phyloP scores from a whole-genome alignment of 768 basidiomycete genomes.

The Kwoniella heveanensis region DNA sequence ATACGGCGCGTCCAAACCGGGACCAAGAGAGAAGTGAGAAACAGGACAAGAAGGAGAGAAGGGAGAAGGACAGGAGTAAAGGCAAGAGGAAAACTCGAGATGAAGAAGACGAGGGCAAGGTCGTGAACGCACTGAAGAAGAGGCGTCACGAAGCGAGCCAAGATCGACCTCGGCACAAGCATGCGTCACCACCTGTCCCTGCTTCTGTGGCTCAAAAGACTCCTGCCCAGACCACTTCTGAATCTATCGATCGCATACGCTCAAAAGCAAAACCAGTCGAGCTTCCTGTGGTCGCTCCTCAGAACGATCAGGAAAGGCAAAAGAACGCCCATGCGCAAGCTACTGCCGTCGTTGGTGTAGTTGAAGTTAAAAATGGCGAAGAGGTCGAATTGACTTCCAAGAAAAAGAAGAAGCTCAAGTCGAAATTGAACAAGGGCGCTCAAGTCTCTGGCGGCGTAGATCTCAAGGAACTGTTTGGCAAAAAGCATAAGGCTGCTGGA shows the following conservation, averaged over 20 bases:
- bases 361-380: constrained; percentile 32
- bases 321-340: background rate
- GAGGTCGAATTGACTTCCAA: constrained; percentile 18
- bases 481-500: constrained; percentile 2
- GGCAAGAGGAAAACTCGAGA: constrained; percentile 4
- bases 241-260: background rate
- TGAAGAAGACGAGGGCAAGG: constrained; percentile 3
- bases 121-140: background rate
- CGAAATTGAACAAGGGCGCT: constrained; percentile 18
- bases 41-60: constrained; percentile 5
- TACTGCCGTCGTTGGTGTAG: constrained; percentile 34
- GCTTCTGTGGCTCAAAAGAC: background rate
- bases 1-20: constrained; percentile 3
- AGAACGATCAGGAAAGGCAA: background rate
- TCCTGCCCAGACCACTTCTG: constrained; percentile 15
- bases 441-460: constrained; percentile 17
- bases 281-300: background rate
- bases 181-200: constrained; percentile 7
- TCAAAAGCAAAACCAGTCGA: background rate
- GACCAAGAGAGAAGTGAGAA: background rate
- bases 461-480: constrained; percentile 25
- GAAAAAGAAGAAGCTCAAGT: constrained; percentile 22
- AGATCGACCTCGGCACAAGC: constrained; percentile 4
- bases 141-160: background rate
- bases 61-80: constrained; percentile 1